phyloP scores from a whole-genome alignment of 805 yeast species.

The Kodamaea neixiangensis region DNA sequence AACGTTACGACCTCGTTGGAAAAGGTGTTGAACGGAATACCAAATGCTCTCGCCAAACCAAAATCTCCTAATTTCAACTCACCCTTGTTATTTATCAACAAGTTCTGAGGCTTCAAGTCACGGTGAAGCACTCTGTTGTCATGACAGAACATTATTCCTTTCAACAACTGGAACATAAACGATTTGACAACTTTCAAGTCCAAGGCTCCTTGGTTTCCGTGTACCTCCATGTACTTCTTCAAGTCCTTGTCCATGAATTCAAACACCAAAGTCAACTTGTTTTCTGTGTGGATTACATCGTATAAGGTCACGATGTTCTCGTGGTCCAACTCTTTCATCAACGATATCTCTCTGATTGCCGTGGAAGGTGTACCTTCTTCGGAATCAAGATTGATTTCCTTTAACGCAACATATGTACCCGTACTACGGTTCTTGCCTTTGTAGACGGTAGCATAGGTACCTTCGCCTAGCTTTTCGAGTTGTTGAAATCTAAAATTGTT shows the following conservation, averaged over 20 bases:
- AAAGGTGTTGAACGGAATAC: conserved; percentile 96
- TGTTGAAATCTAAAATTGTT: conserved; percentile 40
- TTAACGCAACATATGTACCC: conserved; percentile 89
- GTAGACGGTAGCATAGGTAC: conserved; percentile 98
- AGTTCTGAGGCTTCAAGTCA: conserved; percentile 92
- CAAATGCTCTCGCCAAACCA: conserved; percentile 96
- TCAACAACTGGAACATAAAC: conserved; percentile 90
- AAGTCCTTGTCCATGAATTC: conserved; percentile 93
- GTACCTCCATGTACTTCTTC: conserved; percentile 90
- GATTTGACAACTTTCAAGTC: conserved; percentile 76
- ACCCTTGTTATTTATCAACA: conserved; percentile 86
- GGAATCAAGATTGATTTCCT: conserved; percentile 90
- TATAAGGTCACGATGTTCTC: conserved; percentile 89
- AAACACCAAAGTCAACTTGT: conserved; percentile 89
- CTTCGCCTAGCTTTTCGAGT: conserved; percentile 88
- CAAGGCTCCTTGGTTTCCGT: conserved; percentile 74
- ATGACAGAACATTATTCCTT: conserved; percentile 87
- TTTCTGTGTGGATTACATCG: conserved; percentile 96
- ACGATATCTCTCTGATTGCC: conserved; percentile 93
- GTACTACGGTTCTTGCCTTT: conserved; percentile 86
- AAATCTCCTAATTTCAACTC: conserved; percentile 94
- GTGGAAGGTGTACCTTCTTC: conserved; percentile 99
- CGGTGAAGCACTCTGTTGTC: conserved; percentile 82
- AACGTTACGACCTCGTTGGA: conserved; percentile 96
- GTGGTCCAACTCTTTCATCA: conserved; percentile 92